Conservation (phyloP, 1,139 yeast species). For the Kurtzmaniella natalensis region DNA sequence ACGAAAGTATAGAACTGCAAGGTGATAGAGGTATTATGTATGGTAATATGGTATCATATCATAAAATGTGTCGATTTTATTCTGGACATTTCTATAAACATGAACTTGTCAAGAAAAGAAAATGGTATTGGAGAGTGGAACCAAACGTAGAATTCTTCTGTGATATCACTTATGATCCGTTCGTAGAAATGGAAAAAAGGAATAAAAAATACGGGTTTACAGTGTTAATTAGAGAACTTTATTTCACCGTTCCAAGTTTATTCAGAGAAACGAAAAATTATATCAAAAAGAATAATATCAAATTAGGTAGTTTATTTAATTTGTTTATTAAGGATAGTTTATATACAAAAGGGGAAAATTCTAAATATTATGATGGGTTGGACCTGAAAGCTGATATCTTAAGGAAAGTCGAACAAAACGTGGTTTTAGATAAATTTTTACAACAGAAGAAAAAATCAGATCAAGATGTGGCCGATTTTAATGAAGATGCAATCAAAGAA, state of each 20-base stretch:
- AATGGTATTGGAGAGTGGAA: slow-evolving; percentile 77
- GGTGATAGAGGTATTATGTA: slow-evolving; percentile 81
- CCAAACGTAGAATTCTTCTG: slow-evolving; percentile 83
- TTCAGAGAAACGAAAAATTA: slow-evolving; percentile 68
- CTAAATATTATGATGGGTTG: slow-evolving; percentile 19
- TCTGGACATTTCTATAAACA: slow-evolving; percentile 66
- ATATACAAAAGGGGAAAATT: slow-evolving; percentile 19
- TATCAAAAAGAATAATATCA: slow-evolving; percentile 40
- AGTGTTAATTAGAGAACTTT: slow-evolving; percentile 67
- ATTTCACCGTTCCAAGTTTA: slow-evolving; percentile 75
- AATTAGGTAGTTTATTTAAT: slow-evolving; percentile 56
- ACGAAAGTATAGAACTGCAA: slow-evolving; percentile 60
- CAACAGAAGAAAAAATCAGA: slow-evolving; percentile 17
- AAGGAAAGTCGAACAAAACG: slow-evolving; percentile 23
- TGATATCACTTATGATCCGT: slow-evolving; percentile 89
- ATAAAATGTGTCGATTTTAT: slow-evolving; percentile 65
- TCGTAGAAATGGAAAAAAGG: slow-evolving; percentile 64
- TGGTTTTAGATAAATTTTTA: slow-evolving; percentile 23
- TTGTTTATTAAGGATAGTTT: slow-evolving; percentile 40
- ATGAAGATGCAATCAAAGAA: slow-evolving; percentile 21
- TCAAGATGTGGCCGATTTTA: slow-evolving; percentile 22
- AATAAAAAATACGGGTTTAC: slow-evolving; percentile 83
- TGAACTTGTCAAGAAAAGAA: slow-evolving; percentile 50
- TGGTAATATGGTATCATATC: slow-evolving; percentile 73
- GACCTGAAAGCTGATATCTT: slow-evolving; percentile 18